Conservation (phyloP, 306 rosid genomes). For the Arachis stenosperma region DNA sequence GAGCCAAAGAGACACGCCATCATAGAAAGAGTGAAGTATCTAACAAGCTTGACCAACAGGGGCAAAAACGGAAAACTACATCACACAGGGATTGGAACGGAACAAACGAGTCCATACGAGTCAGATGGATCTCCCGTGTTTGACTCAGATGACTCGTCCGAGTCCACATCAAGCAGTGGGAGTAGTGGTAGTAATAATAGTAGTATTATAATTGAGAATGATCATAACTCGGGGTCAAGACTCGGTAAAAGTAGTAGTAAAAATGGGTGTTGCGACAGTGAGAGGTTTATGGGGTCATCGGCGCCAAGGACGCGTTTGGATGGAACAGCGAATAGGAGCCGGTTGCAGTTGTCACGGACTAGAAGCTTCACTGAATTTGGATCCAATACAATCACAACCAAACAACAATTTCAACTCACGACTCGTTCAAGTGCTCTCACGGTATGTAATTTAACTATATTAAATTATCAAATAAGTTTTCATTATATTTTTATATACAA, state of each 20-base stretch:
- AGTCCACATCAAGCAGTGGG: constrained; percentile 38
- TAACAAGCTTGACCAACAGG: constrained; percentile 40
- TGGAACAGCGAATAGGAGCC: constrained; percentile 36
- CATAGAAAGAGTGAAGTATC: constrained; percentile 33
- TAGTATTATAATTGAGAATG: neutral
- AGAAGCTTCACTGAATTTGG: constrained; percentile 41
- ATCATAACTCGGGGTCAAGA: neutral
- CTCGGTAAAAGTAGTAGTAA: no score
- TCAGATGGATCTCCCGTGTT: constrained; percentile 43
- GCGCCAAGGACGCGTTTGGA: constrained; percentile 17
- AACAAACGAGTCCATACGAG: constrained; percentile 32
- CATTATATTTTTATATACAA: no score
- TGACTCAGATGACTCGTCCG: constrained; percentile 52
- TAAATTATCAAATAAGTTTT: no score
- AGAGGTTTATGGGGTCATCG: constrained; percentile 3
- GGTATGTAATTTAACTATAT: constrained; percentile 39
- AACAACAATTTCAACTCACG: constrained; percentile 32
- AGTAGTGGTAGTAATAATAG: constrained; percentile 20
- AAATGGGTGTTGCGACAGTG: neutral
- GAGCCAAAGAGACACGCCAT: constrained; percentile 37
- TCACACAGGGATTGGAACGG: neutral
- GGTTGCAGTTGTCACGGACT: constrained; percentile 43
- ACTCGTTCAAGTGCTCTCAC: neutral
- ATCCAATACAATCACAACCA: constrained; percentile 32
- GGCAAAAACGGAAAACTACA: constrained; percentile 42